Evolutionary conservation across 1,284 basidiomycete species (phyloP).

Genomic region (Apiotrichum gamsii): DNA sequence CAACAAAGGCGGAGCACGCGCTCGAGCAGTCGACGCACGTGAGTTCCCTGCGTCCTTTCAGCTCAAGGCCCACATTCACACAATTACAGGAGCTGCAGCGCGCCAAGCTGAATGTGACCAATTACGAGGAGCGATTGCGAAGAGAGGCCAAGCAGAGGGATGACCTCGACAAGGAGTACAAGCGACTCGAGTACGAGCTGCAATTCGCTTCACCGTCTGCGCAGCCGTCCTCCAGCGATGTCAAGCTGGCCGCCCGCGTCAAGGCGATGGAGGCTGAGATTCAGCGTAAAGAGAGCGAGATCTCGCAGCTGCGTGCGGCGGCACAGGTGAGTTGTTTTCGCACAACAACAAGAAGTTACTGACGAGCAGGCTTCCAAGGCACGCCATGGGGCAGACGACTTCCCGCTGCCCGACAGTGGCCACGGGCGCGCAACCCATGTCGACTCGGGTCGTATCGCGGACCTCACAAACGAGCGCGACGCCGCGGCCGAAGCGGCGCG

Average conservation of each 20-base stretch:
- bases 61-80: not conserved
- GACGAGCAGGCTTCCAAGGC: not conserved
- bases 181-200: conserved; percentile 31
- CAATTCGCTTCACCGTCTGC: conserved; percentile 2
- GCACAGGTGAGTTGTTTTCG: conserved; percentile 19
- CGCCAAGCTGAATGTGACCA: conserved; percentile 31
- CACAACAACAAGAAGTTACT: not conserved
- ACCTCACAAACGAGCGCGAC: conserved; percentile 23
- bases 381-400: conserved; percentile 14
- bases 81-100: conserved; percentile 26
- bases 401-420: too few relatives aligned
- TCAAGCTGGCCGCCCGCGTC: conserved; percentile 20
- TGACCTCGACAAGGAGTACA: conserved; percentile 33
- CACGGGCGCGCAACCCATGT: too few relatives aligned
- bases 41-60: conserved; percentile 1
- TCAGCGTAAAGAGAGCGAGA: conserved; percentile 22
- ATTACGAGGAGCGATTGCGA: conserved; percentile 34
- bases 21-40: conserved; percentile 19
- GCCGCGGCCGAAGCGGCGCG: conserved; percentile 4
- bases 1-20: conserved; percentile 27
- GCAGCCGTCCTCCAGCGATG: conserved; percentile 5
- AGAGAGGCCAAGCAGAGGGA: conserved; percentile 25
- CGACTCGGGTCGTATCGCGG: conserved; percentile 20
- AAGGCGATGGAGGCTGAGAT: conserved; percentile 30
- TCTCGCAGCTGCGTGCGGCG: conserved; percentile 13